Evolutionary conservation across 805 yeast species (phyloP).

Genomic region (Saccharomycopsis sp.): DNA sequence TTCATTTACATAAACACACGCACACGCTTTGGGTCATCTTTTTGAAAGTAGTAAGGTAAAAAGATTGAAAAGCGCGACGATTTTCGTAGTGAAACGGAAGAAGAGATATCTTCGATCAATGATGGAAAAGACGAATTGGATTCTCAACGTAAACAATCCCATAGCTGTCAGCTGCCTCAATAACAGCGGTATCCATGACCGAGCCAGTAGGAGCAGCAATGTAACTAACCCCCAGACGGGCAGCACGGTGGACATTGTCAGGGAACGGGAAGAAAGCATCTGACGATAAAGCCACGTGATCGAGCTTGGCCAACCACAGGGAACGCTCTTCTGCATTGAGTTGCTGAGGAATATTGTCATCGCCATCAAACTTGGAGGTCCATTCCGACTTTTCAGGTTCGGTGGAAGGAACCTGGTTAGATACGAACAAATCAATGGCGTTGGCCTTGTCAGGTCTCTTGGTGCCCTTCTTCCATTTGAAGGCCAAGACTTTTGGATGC

Average conservation of each 20-base stretch:
- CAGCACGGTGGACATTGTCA: conserved; percentile 97
- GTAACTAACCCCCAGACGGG: conserved; percentile 89
- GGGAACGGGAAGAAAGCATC: conserved; percentile 99
- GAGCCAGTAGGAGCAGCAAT: conserved; percentile 97
- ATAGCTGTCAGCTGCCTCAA: conserved; percentile 89
- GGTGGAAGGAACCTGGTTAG: conserved; percentile 80
- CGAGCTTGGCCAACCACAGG: conserved; percentile 77
- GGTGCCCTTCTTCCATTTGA: conserved; percentile 97
- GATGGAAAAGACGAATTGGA: conserved; percentile 97
- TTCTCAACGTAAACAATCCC: conserved; percentile 91
- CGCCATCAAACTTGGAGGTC: conserved; percentile 76
- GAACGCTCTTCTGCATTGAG: conserved; percentile 73
- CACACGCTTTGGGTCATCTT: too few relatives aligned
- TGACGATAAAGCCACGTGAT: conserved; percentile 83
- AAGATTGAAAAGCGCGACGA: too few relatives aligned
- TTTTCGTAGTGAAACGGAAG: too few relatives aligned
- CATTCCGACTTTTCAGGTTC: conserved; percentile 93
- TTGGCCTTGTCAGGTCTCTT: conserved; percentile 98
- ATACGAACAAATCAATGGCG: conserved; percentile 90
- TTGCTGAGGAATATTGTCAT: conserved; percentile 63
- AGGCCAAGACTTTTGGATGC: conserved; percentile 85
- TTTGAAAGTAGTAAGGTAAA: too few relatives aligned
- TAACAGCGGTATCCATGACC: conserved; percentile 94
- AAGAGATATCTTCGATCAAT: too few relatives aligned
- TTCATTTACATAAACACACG: too few relatives aligned